These are phyloP conservation scores for Schizochytrium sp. DNA, from an alignment of 108 stramenopile genomes.

Conservation along the genomic window DNA sequence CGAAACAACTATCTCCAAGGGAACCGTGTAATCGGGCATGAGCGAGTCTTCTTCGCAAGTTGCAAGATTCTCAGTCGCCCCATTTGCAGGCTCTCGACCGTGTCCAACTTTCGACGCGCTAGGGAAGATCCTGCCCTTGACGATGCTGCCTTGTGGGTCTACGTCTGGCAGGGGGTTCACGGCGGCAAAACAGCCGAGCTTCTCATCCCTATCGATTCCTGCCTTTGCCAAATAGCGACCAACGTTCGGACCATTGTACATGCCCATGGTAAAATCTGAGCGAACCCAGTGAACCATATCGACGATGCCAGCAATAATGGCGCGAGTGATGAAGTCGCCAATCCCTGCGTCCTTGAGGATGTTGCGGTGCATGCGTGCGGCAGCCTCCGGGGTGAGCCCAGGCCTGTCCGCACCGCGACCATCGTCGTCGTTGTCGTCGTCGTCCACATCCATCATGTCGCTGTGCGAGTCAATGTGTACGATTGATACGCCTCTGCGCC, in stretches of 20 bases:
- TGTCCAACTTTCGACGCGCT: too few relatives aligned
- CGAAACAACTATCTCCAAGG: not conserved
- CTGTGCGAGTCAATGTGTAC: constrained; percentile 7
- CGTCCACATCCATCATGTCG: not conserved
- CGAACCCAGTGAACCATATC: not conserved
- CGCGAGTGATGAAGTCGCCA: constrained; percentile 11
- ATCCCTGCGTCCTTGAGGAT: not conserved
- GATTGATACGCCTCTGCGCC: not conserved
- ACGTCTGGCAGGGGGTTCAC: not conserved
- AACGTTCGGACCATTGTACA: not conserved
- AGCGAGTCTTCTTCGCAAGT: not conserved
- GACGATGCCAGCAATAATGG: not conserved
- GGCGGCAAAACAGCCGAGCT: not conserved
- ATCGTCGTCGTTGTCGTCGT: not conserved
- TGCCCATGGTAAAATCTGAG: not conserved
- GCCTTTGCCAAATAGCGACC: not conserved
- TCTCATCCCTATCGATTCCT: not conserved
- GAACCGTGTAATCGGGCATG: not conserved
- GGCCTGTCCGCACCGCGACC: too few relatives aligned
- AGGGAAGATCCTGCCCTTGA: not conserved
- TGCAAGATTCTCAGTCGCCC: not conserved
- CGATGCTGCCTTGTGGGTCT: not conserved
- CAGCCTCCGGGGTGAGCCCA: not conserved
- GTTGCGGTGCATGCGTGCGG: not conserved
- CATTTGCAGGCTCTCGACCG: not conserved